A percentile compares a stretch with the other conserved stretches of the same genome.
phyloP scores from a whole-genome alignment of 192 early-diverging fungal genomes.

The Mortierella claussenii region DNA sequence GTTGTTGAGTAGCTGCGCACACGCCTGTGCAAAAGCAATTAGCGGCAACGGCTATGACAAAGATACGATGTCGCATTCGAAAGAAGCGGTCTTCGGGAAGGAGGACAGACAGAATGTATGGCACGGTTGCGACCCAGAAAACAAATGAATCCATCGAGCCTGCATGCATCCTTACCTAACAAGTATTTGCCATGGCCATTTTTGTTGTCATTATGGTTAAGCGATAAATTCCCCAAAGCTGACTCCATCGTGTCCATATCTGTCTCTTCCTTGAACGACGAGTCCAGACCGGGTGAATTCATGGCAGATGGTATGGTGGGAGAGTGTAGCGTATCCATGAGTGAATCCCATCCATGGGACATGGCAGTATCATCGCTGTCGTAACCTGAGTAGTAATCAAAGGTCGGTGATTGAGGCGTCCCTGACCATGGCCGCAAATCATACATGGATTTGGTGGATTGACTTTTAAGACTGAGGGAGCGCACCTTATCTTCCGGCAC shows the following conservation, averaged over 20 bases:
- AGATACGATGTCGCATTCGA: no score
- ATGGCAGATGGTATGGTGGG: slow-evolving; percentile 18
- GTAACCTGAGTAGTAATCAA: slow-evolving; percentile 18
- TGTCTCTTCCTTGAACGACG: slow-evolving; percentile 15
- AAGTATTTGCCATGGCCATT: slow-evolving; percentile 47
- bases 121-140: no score
- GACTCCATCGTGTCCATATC: slow-evolving; percentile 9
- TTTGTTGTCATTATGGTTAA: slow-evolving; percentile 5
- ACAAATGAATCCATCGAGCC: no score
- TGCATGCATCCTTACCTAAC: slow-evolving; percentile 45
- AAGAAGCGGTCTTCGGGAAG: no score
- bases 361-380: slow-evolving; percentile 43
- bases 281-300: slow-evolving; percentile 2
- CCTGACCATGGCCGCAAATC: slow-evolving; percentile 45
- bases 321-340: slow-evolving; percentile 45
- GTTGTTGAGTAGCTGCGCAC: no score
- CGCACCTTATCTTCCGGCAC: slow-evolving; percentile 13
- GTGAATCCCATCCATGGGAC: slow-evolving; percentile 35
- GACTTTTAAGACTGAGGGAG: slow-evolving; percentile 41
- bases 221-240: background rate
- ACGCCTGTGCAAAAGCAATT: no score
- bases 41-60: no score
- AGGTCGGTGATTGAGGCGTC: slow-evolving; percentile 17
- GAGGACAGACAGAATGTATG: no score
- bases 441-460: slow-evolving; percentile 42